A percentile compares a stretch with the other conserved stretches of the same genome.
These are phyloP conservation scores for Xylariaceae sp. DNA, from an alignment of 2,329 filamentous ascomycete species.

Conservation along the genomic window DNA sequence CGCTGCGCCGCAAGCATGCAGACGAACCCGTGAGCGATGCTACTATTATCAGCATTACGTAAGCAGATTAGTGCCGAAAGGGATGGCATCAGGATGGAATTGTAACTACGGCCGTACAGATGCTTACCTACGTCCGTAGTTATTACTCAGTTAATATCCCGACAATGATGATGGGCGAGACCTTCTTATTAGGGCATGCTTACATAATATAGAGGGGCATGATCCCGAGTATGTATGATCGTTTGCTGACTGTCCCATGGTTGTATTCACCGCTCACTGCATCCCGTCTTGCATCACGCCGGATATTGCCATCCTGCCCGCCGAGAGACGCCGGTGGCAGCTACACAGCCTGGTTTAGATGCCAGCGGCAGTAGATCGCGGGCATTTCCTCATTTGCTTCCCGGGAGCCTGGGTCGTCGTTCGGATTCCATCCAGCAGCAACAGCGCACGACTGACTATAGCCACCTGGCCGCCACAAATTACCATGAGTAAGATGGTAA, in stretches of 20 bases:
- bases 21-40: not conserved
- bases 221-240: not conserved
- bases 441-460: not conserved
- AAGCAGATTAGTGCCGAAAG: no score
- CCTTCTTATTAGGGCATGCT: no score
- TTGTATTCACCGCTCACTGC: conserved; percentile 13
- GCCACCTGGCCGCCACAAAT: no score
- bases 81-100: no score
- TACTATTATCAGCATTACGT: no score
- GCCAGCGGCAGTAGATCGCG: conserved; percentile 4
- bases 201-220: not conserved
- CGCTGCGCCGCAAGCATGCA: conserved; percentile 2
- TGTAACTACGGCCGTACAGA: no score
- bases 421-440: not conserved
- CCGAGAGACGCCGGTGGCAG: conserved; percentile 2
- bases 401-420: not conserved
- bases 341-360: conserved; percentile 16
- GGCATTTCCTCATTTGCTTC: not conserved
- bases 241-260: conserved; percentile 19
- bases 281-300: not conserved
- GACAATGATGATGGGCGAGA: not conserved
- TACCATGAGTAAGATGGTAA: not conserved
- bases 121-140: no score
- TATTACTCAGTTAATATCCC: no score
- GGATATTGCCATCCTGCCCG: not conserved